phyloP scores from a whole-genome alignment of 371 early-diverging fungal species.

The Mucor circinelloides region DNA sequence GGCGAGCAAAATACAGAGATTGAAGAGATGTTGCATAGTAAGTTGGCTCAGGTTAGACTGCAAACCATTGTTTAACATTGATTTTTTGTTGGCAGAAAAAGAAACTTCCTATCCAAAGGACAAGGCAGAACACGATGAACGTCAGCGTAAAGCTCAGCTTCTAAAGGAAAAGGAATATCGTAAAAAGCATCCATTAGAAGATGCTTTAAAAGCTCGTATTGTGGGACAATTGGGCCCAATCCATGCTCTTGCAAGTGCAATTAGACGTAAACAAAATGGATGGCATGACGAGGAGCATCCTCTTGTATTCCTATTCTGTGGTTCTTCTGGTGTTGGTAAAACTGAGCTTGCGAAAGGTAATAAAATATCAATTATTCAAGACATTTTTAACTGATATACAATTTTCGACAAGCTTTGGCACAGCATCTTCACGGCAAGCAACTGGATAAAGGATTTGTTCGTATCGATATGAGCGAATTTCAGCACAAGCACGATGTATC shows the following conservation, averaged over 20 bases:
- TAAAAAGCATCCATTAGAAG: conserved; percentile 58
- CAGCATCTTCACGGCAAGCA: conserved; percentile 53
- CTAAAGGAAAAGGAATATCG: conserved; percentile 56
- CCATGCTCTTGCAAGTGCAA: conserved; percentile 61
- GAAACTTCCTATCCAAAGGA: conserved; percentile 40
- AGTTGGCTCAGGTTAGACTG: too few relatives aligned
- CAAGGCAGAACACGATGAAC: conserved; percentile 49
- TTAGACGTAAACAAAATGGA: conserved; percentile 68
- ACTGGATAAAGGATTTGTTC: conserved; percentile 59
- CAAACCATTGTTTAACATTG: too few relatives aligned
- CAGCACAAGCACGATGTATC: conserved; percentile 65
- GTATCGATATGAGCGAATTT: conserved; percentile 77
- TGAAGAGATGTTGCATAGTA: conserved; percentile 40
- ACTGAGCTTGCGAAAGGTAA: conserved; percentile 72
- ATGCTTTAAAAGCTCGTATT: conserved; percentile 48
- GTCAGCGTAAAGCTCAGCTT: conserved; percentile 38
- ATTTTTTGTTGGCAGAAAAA: conserved; percentile 33
- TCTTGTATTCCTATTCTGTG: conserved; percentile 73
- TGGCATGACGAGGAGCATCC: conserved; percentile 70
- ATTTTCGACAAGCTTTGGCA: conserved; percentile 35
- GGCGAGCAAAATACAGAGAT: conserved; percentile 50
- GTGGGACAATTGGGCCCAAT: conserved; percentile 74
- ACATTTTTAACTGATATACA: neutral
- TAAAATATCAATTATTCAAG: neutral
- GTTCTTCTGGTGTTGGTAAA: conserved; percentile 77